A percentile compares a stretch with the other conserved stretches of the same genome.
Evolutionary conservation across 768 basidiomycete genomes (phyloP).

Genomic region (Agaricus sinodeliciosus): DNA sequence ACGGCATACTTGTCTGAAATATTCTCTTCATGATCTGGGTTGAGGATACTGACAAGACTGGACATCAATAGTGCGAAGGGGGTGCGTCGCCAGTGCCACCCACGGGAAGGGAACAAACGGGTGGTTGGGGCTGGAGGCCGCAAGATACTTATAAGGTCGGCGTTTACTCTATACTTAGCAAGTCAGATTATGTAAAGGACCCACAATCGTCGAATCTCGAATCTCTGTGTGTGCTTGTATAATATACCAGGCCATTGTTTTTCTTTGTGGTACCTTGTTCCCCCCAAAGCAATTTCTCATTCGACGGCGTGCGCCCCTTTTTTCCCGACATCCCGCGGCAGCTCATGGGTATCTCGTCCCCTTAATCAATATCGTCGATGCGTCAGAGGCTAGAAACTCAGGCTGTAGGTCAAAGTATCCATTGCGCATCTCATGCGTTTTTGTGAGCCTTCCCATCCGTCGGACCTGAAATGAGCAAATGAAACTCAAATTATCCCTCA

Average conservation of each 20-base stretch:
- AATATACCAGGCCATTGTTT: constrained; percentile 8
- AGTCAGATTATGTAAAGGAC: constrained; percentile 10
- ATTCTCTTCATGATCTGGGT: constrained; percentile 39
- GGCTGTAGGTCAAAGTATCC: not conserved
- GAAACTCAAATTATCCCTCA: constrained; percentile 5
- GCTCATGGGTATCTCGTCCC: not conserved
- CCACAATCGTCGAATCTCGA: constrained; percentile 9
- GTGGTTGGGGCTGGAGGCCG: constrained; percentile 2
- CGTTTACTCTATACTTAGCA: constrained; percentile 10
- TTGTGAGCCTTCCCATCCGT: not conserved
- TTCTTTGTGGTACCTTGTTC: constrained; percentile 3
- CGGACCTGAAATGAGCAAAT: not conserved
- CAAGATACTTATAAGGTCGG: constrained; percentile 6
- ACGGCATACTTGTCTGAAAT: constrained; percentile 35
- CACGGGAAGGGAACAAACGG: constrained; percentile 15
- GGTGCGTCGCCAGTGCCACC: constrained; percentile 16
- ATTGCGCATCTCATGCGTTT: not conserved
- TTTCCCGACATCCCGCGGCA: not conserved
- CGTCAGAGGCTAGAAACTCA: not conserved
- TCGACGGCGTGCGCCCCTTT: not conserved
- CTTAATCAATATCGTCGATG: not conserved
- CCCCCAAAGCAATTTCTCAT: not conserved
- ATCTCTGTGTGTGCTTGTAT: constrained; percentile 9
- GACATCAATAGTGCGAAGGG: constrained; percentile 35
- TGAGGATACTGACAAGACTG: constrained; percentile 48